These are phyloP conservation scores for Xerocomus nothofagi DNA, from an alignment of 1,284 basidiomycete genomes.

Conservation along the genomic window DNA sequence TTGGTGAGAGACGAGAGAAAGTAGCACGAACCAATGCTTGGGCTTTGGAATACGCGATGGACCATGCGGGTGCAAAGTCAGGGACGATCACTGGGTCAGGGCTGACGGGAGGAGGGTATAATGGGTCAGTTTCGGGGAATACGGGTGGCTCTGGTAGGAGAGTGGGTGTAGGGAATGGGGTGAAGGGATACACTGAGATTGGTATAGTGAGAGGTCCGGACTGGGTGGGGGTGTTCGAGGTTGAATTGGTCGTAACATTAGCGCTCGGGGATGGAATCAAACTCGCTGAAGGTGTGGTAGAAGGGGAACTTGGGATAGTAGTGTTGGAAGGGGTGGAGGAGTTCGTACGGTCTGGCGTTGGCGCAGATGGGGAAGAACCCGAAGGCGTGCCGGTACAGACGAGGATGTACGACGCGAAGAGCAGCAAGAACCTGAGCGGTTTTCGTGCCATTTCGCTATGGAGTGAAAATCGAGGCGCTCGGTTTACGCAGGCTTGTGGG, in stretches of 20 bases:
- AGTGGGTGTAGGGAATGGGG: constrained; percentile 31
- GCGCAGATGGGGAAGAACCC: background rate
- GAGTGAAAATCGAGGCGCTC: background rate
- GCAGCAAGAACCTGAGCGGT: constrained; percentile 16
- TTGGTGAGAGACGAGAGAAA: too few relatives aligned
- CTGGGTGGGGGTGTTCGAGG: constrained; percentile 10
- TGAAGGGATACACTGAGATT: constrained; percentile 31
- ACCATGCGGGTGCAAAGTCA: constrained; percentile 47
- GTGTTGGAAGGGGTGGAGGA: constrained; percentile 2
- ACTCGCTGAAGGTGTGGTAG: background rate
- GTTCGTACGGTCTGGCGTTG: background rate
- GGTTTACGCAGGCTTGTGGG: background rate
- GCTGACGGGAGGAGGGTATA: constrained; percentile 28
- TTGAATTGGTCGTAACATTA: constrained; percentile 1
- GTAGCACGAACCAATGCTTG: constrained; percentile 32
- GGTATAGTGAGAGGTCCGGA: constrained; percentile 27
- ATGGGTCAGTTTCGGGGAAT: constrained; percentile 33
- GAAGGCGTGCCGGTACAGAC: background rate
- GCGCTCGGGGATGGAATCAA: constrained; percentile 3
- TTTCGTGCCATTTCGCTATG: constrained; percentile 18
- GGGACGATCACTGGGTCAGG: constrained; percentile 38
- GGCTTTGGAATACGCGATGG: constrained; percentile 40
- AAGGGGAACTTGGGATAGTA: too few relatives aligned
- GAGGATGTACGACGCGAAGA: constrained; percentile 13
- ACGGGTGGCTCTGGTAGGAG: constrained; percentile 30